phyloP scores from a whole-genome alignment of 2,329 filamentous ascomycete species.

The Alternaria triticimaculans region DNA sequence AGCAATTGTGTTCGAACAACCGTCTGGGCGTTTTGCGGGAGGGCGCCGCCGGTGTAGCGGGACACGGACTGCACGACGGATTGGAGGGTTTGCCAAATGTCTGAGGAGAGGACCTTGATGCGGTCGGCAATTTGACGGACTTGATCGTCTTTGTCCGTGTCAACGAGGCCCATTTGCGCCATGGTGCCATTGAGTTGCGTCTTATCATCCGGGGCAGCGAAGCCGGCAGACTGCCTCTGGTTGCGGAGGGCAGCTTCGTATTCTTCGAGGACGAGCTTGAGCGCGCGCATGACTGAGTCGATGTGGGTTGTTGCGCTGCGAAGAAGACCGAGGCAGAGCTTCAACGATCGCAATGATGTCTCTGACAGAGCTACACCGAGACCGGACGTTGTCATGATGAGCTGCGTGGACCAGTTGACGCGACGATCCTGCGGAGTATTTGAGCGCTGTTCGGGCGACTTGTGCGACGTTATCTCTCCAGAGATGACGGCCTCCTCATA shows the following conservation, averaged over 20 bases:
- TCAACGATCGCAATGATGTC: constrained; percentile 81
- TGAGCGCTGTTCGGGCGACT: constrained; percentile 25
- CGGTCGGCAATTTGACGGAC: constrained; percentile 74
- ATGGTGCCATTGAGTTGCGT: constrained; percentile 21
- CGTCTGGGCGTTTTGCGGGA: constrained; percentile 85
- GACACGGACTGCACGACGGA: constrained; percentile 84
- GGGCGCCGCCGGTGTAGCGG: constrained; percentile 85
- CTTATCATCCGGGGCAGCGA: constrained; percentile 23
- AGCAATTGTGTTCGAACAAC: constrained; percentile 85
- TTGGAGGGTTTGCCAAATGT: constrained; percentile 66
- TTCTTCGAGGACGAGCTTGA: constrained; percentile 79
- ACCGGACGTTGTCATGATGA: constrained; percentile 90
- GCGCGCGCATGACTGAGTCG: constrained; percentile 72
- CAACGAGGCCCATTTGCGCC: constrained; percentile 22
- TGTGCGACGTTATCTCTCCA: constrained; percentile 24
- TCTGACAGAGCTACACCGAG: constrained; percentile 91
- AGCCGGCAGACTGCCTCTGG: constrained; percentile 25
- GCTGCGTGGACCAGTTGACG: constrained; percentile 75
- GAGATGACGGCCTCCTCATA: constrained; percentile 67
- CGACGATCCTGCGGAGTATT: constrained; percentile 44
- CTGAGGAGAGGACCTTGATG: constrained; percentile 66
- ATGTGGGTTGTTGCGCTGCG: constrained; percentile 83
- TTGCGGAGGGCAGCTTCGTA: constrained; percentile 67
- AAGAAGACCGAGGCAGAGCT: constrained; percentile 82
- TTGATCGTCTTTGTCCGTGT: constrained; percentile 43